phyloP scores from a whole-genome alignment of 345 rosid species.

The Toxicodendron radicans region DNA sequence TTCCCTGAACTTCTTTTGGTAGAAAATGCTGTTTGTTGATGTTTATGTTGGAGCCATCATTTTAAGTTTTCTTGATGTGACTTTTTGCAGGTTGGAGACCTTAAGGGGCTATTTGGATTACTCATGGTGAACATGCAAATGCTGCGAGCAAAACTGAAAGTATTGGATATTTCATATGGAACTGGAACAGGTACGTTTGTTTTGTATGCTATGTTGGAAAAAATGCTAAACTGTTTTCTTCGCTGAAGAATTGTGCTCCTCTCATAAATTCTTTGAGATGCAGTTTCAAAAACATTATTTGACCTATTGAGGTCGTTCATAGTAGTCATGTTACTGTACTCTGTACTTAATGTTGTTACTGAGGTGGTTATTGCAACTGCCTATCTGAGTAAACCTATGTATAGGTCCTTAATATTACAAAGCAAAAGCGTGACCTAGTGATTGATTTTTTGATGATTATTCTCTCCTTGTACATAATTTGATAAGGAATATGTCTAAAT shows the following conservation, averaged over 20 bases:
- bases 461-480: neutral
- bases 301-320: neutral
- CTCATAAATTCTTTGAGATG: neutral
- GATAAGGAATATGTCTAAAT: neutral
- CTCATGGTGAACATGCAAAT: slow-evolving; percentile 75
- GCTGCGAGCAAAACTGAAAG: slow-evolving; percentile 73
- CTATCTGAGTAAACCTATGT: no score
- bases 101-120: slow-evolving; percentile 85
- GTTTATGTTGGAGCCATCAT: neutral
- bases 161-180: slow-evolving; percentile 80
- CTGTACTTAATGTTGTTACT: no score
- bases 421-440: neutral
- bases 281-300: neutral
- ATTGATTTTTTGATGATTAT: neutral
- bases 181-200: slow-evolving; percentile 68
- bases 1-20: neutral
- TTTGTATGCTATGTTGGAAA: neutral
- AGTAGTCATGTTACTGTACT: no score
- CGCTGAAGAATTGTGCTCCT: neutral
- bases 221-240: neutral
- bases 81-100: slow-evolving; percentile 75
- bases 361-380: no score
- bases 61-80: neutral
- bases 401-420: neutral
- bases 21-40: neutral